Base-by-base conservation (phyloP, 805 yeast species). In the Diddensiella santjacobensis region DNA sequence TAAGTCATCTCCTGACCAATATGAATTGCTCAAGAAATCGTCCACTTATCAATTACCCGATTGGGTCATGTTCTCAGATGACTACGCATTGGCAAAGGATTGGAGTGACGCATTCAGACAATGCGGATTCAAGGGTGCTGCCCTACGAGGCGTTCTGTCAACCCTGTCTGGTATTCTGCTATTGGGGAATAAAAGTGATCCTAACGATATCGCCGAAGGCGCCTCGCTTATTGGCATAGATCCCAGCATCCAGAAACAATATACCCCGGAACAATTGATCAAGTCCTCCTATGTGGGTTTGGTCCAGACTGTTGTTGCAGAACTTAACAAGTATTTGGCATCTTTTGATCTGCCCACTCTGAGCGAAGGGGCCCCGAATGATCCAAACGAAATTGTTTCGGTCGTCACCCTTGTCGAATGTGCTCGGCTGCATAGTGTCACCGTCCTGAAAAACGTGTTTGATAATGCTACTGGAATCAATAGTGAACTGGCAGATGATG, bases 171-270 rank as follows among this genome's bases (percentile, higher is more conserved):
- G 74, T 13, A 65, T 70, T 42, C 57, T 70, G 22, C 58, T 70
- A 10, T 53, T 70, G 13, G 71, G 71, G 8, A 67, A 70, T 49
- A 52, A 51, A 20, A 47, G 48, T 36, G 51, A 57, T 19, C 55
- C 54, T 5, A 58, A 57, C 37, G 73, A 69, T 41, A 49, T 60
- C 1, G 67, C 69, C n/a, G 72, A 68, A 23, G 74, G 73, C 19
- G 72, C 73, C 0, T 57, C 69, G 2, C 54, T 70, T 11, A 58
- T 70, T 26, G 72, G 73, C 20, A 59, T 70, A 8, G 66, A 66
- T 40, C 69, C 67, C 2, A 42, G 40, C 10, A 44, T 51, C 5
- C 62, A 58, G 29, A 47, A 58, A 4, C 49, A 54, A 22, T 57
- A 62, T 35, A 52, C 64, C 3, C 40, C 63, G 1, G 59, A 58